Percentiles rank a stretch among this genome's conserved stretches.
phyloP scores from a whole-genome alignment of 768 basidiomycete genomes.

The Mycena alexandri region DNA sequence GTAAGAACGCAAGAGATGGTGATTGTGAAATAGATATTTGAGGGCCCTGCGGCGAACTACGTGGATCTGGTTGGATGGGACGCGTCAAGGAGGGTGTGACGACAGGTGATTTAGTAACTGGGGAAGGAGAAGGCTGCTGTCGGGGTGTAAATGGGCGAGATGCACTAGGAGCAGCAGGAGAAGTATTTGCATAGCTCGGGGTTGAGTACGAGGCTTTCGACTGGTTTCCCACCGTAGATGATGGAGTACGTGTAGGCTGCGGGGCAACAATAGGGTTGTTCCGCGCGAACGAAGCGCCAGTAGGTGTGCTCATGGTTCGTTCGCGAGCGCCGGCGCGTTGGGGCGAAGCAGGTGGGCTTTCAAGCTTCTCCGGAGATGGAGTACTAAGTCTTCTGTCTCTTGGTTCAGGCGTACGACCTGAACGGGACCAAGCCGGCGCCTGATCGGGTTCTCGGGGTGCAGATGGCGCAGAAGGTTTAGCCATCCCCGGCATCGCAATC shows the following conservation, averaged over 20 bases:
- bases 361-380: slow-evolving; percentile 54
- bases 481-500: slow-evolving; percentile 83
- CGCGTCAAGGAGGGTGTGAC: slow-evolving; percentile 62
- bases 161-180: slow-evolving; percentile 8
- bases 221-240: slow-evolving; percentile 9
- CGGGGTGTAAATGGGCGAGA: slow-evolving; percentile 17
- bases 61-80: slow-evolving; percentile 64
- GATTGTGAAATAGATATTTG: slow-evolving; percentile 58
- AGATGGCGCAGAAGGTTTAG: slow-evolving; percentile 32
- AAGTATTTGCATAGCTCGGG: slow-evolving; percentile 8
- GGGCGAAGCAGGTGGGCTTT: slow-evolving; percentile 53
- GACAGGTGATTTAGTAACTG: slow-evolving; percentile 38
- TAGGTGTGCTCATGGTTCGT: slow-evolving; percentile 65
- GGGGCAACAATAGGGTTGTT: slow-evolving; percentile 12
- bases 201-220: slow-evolving; percentile 11
- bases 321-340: slow-evolving; percentile 59
- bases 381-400: slow-evolving; percentile 48
- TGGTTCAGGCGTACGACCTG: slow-evolving; percentile 36
- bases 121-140: slow-evolving; percentile 20
- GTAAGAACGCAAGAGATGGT: slow-evolving; percentile 72
- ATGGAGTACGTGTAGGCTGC: slow-evolving; percentile 14
- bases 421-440: slow-evolving; percentile 12
- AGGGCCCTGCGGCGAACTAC: slow-evolving; percentile 57
- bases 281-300: slow-evolving; percentile 5
- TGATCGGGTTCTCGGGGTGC: slow-evolving; percentile 17